A percentile compares a stretch with the other conserved stretches of the same genome.
These are phyloP conservation scores for Phoma sp. DNA, from an alignment of 2,329 filamentous ascomycete genomes.

Conservation along the genomic window DNA sequence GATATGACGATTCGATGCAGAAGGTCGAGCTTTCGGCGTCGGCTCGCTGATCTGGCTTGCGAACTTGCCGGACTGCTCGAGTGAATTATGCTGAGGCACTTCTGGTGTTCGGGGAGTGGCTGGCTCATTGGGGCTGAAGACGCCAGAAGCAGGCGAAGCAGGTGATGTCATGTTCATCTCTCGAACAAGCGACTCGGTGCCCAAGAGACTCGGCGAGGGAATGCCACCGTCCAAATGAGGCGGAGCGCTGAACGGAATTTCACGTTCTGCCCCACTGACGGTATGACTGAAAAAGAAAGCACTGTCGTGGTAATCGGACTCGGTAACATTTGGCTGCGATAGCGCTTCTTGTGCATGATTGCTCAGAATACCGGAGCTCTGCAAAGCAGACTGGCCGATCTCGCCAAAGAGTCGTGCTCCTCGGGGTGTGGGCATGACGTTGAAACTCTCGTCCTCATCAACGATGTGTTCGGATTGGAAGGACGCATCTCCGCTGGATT, in stretches of 20 bases:
- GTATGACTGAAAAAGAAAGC: constrained; percentile 17
- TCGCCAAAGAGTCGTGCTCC: constrained; percentile 64
- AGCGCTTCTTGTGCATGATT: constrained; percentile 39
- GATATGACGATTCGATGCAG: constrained; percentile 51
- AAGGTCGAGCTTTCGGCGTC: constrained; percentile 45
- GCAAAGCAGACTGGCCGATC: constrained; percentile 61
- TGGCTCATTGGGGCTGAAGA: constrained; percentile 46
- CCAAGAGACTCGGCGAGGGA: constrained; percentile 52
- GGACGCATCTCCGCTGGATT: constrained; percentile 49
- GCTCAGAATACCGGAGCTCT: constrained; percentile 57
- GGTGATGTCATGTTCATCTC: constrained; percentile 58
- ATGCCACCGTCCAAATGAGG: constrained; percentile 32
- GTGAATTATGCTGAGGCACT: constrained; percentile 41
- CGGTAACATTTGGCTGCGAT: constrained; percentile 21
- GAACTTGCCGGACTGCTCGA: constrained; percentile 32
- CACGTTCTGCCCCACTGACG: constrained; percentile 18
- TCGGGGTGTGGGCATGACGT: constrained; percentile 29
- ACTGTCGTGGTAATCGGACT: constrained; percentile 11
- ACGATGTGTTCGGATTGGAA: constrained; percentile 40
- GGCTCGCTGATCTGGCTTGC: constrained; percentile 44
- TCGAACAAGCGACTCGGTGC: constrained; percentile 55
- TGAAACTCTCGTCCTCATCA: constrained; percentile 39
- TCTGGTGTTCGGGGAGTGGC: constrained; percentile 47
- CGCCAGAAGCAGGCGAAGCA: constrained; percentile 46
- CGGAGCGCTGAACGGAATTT: constrained; percentile 23